A percentile compares a stretch with the other conserved stretches of the same genome.
Evolutionary conservation across 495 filamentous ascomycete genomes (phyloP).

Genomic region (Hyphodiscus hymeniophilus): DNA sequence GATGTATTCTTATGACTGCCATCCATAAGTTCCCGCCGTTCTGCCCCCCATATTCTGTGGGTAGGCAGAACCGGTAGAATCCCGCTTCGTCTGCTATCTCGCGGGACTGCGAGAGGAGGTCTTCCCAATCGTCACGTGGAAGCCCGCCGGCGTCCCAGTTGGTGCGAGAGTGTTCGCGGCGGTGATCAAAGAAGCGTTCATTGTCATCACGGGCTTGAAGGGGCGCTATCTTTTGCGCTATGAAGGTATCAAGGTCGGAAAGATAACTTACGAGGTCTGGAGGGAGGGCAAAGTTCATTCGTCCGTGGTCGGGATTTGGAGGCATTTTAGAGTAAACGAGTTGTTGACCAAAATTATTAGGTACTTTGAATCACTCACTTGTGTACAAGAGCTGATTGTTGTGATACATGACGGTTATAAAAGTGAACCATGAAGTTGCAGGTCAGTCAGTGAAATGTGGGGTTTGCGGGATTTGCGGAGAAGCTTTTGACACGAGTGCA

Average conservation of each 20-base stretch:
- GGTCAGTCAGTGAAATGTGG: too few species aligned
- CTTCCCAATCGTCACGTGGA: conserved; percentile 47
- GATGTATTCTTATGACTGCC: conserved; percentile 49
- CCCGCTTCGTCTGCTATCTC: conserved; percentile 43
- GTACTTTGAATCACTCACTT: too few species aligned
- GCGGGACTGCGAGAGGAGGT: conserved; percentile 35
- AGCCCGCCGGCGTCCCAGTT: conserved; percentile 33
- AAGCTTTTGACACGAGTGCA: too few species aligned
- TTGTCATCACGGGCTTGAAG: conserved; percentile 44
- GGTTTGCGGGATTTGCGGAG: too few species aligned
- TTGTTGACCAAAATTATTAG: too few species aligned
- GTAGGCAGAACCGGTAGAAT: conserved; percentile 48
- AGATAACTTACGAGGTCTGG: conserved; percentile 37
- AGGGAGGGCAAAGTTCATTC: conserved; percentile 50
- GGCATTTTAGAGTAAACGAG: conserved; percentile 7
- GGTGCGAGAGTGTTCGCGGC: conserved; percentile 48
- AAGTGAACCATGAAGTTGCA: too few species aligned
- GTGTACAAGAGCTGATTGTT: too few species aligned
- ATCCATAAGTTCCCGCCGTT: conserved; percentile 48
- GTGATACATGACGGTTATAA: too few species aligned
- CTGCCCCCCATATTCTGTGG: conserved; percentile 45
- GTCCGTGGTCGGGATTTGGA: conserved; percentile 8
- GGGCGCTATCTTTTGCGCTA: conserved; percentile 41
- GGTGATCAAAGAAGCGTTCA: conserved; percentile 53
- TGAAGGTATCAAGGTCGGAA: conserved; percentile 42